Evolutionary conservation across 805 yeast genomes (phyloP).

Genomic region (Candida montana): DNA sequence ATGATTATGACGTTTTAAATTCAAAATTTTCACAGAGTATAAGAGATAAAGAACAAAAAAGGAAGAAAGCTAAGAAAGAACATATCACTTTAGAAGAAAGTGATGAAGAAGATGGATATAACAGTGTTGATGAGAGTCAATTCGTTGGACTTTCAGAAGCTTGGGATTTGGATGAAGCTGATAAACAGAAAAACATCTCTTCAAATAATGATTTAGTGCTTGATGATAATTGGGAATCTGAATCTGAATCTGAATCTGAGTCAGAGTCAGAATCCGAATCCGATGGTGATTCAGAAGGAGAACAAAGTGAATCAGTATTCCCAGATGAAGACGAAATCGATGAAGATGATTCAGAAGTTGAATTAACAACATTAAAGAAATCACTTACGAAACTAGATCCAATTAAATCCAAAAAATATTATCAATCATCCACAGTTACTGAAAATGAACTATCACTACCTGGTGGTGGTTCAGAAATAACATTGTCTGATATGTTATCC

Average conservation of each 20-base stretch:
- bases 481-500: slow-evolving; percentile 71
- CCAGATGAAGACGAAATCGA: slow-evolving; percentile 37
- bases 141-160: slow-evolving; percentile 77
- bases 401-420: slow-evolving; percentile 40
- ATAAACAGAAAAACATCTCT: slow-evolving; percentile 17
- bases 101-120: slow-evolving; percentile 52
- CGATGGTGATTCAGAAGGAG: slow-evolving; percentile 43
- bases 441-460: slow-evolving; percentile 74
- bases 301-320: slow-evolving; percentile 34
- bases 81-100: slow-evolving; percentile 28
- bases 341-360: slow-evolving; percentile 38
- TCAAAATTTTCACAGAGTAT: slow-evolving; percentile 66
- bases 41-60: slow-evolving; percentile 44
- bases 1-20: slow-evolving; percentile 57
- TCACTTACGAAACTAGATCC: slow-evolving; percentile 27
- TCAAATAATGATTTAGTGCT: slow-evolving; percentile 20
- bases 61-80: slow-evolving; percentile 7
- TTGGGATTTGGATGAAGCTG: slow-evolving; percentile 76
- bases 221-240: slow-evolving; percentile 22
- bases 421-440: slow-evolving; percentile 46
- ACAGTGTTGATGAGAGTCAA: slow-evolving; percentile 71
- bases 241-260: slow-evolving; percentile 24
- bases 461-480: slow-evolving; percentile 49
- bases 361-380: slow-evolving; percentile 45
- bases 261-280: slow-evolving; percentile 29